Base-by-base conservation (phyloP, 1,284 basidiomycete genomes). In the Peniophora sp. region DNA sequence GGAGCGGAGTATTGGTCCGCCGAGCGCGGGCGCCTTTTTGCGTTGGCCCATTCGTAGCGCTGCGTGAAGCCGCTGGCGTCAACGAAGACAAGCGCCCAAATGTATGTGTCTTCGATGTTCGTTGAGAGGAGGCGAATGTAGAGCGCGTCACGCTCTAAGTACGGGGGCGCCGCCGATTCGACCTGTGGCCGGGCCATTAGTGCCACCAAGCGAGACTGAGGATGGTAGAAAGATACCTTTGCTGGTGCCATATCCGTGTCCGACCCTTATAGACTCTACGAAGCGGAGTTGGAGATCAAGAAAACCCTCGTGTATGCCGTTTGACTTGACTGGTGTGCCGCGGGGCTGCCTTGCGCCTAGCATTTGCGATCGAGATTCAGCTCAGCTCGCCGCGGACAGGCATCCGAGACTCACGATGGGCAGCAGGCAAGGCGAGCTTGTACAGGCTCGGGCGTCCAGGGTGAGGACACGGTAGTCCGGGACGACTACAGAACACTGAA, bases 111-210 rank as follows among this genome's bases (percentile, higher is more conserved):
- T 45, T 56, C 55, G 20, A 53, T 50, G 17, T 55, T 50, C 48
- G 55, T 43, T 24, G 55, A 55, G 35, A 52, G 54, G 24, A 53
- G 55, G 48, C 55, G 51, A 32, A 56, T 52, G 34, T 56, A 56
- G 27, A 56, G 53, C 45, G 54, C 54, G 51, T 56, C 51, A 36
- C 50, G 55, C 44, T 55, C 55, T 19, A 56, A 49, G 20, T 52
- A 48, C 27, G 27, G 27, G 27, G 27, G 27, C 27, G 27, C 27
- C 27, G 27, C 27, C 27, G 27, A 32, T 32, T 32, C n/a, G 38
- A 55, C 48, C 46, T 27, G 24, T 22, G 20, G 49, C 36, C 24
- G 14, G 14, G 24, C 19, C 45, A 46, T 20, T 8, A 16, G 45
- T 23, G 45, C 23, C 6, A n/a, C 45, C 38, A 19, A 49, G 38